Conservation (phyloP, 2,329 filamentous ascomycete genomes). For the Lasiodiplodia citricola region DNA sequence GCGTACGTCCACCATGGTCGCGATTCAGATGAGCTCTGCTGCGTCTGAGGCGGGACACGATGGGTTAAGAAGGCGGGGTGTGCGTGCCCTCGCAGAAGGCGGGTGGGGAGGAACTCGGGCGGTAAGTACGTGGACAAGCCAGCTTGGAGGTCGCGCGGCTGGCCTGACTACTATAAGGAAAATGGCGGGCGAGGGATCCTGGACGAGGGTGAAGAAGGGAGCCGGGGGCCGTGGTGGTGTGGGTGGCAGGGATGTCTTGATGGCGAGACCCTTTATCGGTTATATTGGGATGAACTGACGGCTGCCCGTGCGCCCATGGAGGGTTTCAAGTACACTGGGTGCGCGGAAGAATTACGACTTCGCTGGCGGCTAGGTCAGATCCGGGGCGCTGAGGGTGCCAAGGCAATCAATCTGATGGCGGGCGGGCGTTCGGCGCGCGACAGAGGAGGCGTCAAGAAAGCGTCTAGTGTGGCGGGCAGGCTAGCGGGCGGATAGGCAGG, state of each 20-base stretch:
- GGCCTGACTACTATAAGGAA: constrained; percentile 13
- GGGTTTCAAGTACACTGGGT: constrained; percentile 27
- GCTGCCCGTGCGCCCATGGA: constrained; percentile 23
- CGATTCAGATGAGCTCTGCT: constrained; percentile 3
- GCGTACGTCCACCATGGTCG: constrained; percentile 24
- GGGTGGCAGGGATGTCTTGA: constrained; percentile 21
- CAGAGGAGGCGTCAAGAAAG: background rate
- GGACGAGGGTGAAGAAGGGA: constrained; percentile 19
- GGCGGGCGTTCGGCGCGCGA: constrained; percentile 19
- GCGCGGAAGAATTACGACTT: constrained; percentile 23
- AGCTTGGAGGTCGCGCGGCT: constrained; percentile 10
- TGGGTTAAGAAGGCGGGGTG: constrained; percentile 3
- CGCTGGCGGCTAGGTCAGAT: constrained; percentile 17
- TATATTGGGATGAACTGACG: constrained; percentile 28
- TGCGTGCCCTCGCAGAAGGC: constrained; percentile 2
- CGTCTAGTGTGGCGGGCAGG: constrained; percentile 6
- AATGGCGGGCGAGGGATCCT: constrained; percentile 10
- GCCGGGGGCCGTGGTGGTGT: constrained; percentile 1
- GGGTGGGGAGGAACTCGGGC: background rate
- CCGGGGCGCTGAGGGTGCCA: constrained; percentile 14
- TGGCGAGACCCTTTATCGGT: constrained; percentile 26
- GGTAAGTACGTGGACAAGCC: constrained; percentile 19
- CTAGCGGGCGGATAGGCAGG: constrained; percentile 12
- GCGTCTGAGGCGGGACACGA: background rate
- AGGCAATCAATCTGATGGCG: constrained; percentile 24